A percentile compares a stretch with the other conserved stretches of the same genome.
Conservation (phyloP, 176 grass and related monocot genomes). For the Paspalum vaginatum region DNA sequence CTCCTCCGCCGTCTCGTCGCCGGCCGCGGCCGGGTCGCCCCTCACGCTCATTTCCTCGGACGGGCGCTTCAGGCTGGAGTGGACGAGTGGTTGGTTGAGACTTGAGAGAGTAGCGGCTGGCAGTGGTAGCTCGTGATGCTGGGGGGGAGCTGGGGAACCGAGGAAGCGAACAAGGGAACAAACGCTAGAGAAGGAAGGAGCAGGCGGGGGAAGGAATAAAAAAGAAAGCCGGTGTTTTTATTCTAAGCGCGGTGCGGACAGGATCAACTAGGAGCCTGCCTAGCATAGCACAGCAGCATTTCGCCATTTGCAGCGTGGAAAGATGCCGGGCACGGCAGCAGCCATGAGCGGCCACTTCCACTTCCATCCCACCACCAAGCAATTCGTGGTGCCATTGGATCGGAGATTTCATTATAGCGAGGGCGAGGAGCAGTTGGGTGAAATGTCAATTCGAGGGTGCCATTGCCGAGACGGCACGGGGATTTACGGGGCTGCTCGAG, state of each 20-base stretch:
- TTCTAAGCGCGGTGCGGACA: neutral
- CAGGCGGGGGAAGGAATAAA: slow-evolving; percentile 11
- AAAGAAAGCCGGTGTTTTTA: neutral
- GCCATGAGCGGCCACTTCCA: slow-evolving; percentile 40
- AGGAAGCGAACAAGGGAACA: slow-evolving; percentile 41
- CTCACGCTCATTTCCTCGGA: slow-evolving; percentile 35
- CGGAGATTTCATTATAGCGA: too few species aligned
- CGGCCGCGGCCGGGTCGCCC: slow-evolving; percentile 17
- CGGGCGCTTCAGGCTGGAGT: too few species aligned
- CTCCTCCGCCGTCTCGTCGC: slow-evolving; percentile 45
- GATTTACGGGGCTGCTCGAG: neutral
- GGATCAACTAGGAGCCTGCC: neutral
- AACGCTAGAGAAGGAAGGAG: slow-evolving; percentile 37
- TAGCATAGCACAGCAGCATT: neutral
- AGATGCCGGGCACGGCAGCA: slow-evolving; percentile 11
- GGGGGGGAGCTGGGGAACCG: too few species aligned
- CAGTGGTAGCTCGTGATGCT: too few species aligned
- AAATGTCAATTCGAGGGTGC: neutral
- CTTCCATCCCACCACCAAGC: too few species aligned
- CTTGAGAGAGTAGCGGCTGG: too few species aligned
- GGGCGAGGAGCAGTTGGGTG: neutral
- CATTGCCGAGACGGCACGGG: slow-evolving; percentile 17
- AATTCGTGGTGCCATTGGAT: neutral
- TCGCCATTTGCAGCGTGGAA: slow-evolving; percentile 48
- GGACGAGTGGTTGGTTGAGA: too few species aligned